A percentile compares a stretch with the other conserved stretches of the same genome.
phyloP scores from a whole-genome alignment of 371 early-diverging fungal species.

The Circinella minor region DNA sequence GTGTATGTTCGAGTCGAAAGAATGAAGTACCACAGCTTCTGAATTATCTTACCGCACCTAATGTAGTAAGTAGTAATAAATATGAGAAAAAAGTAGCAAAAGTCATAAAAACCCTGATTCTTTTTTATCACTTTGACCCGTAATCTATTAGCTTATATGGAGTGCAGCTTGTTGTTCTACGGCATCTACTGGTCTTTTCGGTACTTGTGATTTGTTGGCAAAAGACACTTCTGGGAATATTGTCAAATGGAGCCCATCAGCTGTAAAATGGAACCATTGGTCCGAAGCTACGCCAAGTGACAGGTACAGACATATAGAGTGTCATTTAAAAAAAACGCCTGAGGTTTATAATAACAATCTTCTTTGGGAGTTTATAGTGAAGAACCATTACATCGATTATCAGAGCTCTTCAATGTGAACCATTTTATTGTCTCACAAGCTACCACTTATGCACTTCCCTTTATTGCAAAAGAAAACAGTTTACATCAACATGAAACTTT shows the following conservation, averaged over 20 bases:
- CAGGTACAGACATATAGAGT: constrained; percentile 29
- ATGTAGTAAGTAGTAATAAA: constrained; percentile 55
- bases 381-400: constrained; percentile 63
- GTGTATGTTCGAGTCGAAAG: constrained; percentile 69
- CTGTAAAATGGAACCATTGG: constrained; percentile 59
- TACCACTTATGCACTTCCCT: constrained; percentile 67
- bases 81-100: neutral
- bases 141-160: constrained; percentile 60
- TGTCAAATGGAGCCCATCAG: constrained; percentile 67
- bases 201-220: constrained; percentile 63
- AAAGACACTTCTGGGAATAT: constrained; percentile 71
- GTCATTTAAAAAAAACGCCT: neutral
- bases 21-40: constrained; percentile 74
- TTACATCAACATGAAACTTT: constrained; percentile 47
- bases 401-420: constrained; percentile 79
- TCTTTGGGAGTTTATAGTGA: constrained; percentile 43
- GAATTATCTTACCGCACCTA: constrained; percentile 78
- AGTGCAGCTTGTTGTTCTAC: constrained; percentile 76
- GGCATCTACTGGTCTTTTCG: constrained; percentile 60
- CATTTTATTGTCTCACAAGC: constrained; percentile 81
- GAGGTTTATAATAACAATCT: neutral
- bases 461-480: constrained; percentile 59
- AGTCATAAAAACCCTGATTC: no score
- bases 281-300: constrained; percentile 53
- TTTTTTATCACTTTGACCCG: no score